phyloP scores from a whole-genome alignment of 2,329 filamentous ascomycete species.

The Trichoderma endophyticum region DNA sequence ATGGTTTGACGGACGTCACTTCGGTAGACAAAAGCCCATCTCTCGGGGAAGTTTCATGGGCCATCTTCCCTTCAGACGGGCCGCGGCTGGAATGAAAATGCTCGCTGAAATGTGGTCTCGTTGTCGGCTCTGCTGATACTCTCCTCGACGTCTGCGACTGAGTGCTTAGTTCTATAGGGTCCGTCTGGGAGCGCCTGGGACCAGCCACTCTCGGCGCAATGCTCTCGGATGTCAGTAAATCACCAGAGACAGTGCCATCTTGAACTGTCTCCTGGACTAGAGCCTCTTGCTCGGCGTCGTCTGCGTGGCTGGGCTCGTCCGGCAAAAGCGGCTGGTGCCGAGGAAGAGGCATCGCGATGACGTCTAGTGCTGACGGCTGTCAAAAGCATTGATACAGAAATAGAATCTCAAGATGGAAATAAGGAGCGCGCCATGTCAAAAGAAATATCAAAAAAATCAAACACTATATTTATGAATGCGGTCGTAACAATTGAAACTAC shows the following conservation, averaged over 20 bases:
- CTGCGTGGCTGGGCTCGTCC: neutral
- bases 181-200: slow-evolving; percentile 18
- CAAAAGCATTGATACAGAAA: neutral
- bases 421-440: neutral
- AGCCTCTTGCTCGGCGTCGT: neutral
- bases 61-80: slow-evolving; percentile 1
- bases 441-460: neutral
- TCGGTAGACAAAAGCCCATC: neutral
- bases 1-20: neutral
- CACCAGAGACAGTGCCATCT: neutral
- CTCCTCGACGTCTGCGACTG: neutral
- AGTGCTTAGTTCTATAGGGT: neutral
- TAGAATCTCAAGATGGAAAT: neutral
- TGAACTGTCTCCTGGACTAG: neutral
- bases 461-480: neutral
- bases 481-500: neutral
- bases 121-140: neutral
- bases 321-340: neutral
- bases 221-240: neutral
- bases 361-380: slow-evolving; percentile 5
- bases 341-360: neutral
- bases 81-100: neutral
- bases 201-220: neutral
- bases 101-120: neutral
- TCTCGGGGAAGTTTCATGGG: neutral